phyloP scores from a whole-genome alignment of 176 grass and related monocot genomes.

The Oryza glumipatula region DNA sequence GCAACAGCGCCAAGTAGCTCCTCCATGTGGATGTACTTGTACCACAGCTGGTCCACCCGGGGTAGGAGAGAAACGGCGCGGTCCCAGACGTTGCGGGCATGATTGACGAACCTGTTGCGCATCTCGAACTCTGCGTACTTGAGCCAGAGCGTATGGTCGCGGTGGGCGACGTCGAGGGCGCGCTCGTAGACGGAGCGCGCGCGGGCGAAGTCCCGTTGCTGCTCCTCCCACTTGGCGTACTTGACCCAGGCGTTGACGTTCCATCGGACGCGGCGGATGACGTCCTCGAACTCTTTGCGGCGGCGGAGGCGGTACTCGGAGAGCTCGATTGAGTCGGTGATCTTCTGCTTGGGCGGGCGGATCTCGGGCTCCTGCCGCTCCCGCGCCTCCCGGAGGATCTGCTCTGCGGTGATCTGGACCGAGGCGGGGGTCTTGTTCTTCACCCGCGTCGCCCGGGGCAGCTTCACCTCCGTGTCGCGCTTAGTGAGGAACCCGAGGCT shows the following conservation, averaged over 20 bases:
- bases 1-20: slow-evolving; percentile 51
- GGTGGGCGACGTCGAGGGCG: too few relatives aligned
- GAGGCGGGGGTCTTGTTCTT: slow-evolving; percentile 79
- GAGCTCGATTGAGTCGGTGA: slow-evolving; percentile 68
- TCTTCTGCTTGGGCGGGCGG: slow-evolving; percentile 77
- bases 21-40: slow-evolving; percentile 70
- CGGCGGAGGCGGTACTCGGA: slow-evolving; percentile 73
- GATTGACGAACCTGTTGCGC: too few relatives aligned
- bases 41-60: slow-evolving; percentile 65
- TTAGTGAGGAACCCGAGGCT: slow-evolving; percentile 65
- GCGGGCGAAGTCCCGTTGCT: too few relatives aligned
- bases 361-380: slow-evolving; percentile 75
- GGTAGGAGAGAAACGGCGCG: slow-evolving; percentile 83
- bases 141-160: too few relatives aligned
- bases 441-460: slow-evolving; percentile 63
- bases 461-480: slow-evolving; percentile 92
- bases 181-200: too few relatives aligned
- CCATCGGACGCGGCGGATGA: too few relatives aligned
- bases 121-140: too few relatives aligned
- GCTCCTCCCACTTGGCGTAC: too few relatives aligned
- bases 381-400: slow-evolving; percentile 77
- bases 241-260: slow-evolving; percentile 8
- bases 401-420: slow-evolving; percentile 84
- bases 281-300: slow-evolving; percentile 72
- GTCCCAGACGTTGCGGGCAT: slow-evolving; percentile 79